Evolutionary conservation across 352 stramenopile genomes (phyloP).

Genomic region (Globisporangium parvum): DNA sequence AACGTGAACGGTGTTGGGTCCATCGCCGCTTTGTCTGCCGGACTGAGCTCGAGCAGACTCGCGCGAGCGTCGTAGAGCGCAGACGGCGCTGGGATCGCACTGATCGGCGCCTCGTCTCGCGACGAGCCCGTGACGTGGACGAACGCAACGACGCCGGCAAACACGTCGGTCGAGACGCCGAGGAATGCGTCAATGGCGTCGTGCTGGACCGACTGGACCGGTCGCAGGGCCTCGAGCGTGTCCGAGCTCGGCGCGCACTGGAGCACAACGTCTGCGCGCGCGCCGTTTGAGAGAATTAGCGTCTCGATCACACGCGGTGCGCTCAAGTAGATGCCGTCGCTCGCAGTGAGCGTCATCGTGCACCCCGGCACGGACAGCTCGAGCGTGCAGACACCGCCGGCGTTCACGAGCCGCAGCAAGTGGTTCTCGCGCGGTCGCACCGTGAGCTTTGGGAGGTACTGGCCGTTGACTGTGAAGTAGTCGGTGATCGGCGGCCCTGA

Average conservation of each 20-base stretch:
- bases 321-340: constrained; percentile 52
- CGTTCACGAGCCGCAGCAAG: constrained; percentile 58
- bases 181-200: constrained; percentile 36
- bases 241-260: constrained; percentile 36
- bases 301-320: constrained; percentile 29
- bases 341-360: constrained; percentile 41
- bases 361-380: constrained; percentile 59
- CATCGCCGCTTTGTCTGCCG: constrained; percentile 24
- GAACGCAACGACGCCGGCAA: constrained; percentile 46
- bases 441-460: constrained; percentile 58
- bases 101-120: constrained; percentile 22
- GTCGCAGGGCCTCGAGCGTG: constrained; percentile 31
- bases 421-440: constrained; percentile 46
- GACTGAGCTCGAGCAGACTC: constrained; percentile 31
- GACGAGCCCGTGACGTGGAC: constrained; percentile 43
- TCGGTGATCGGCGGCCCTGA: constrained; percentile 27
- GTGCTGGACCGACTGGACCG: constrained; percentile 48
- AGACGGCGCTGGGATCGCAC: constrained; percentile 25
- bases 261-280: constrained; percentile 50
- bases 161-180: constrained; percentile 52
- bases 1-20: constrained; percentile 37
- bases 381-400: constrained; percentile 40
- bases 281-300: constrained; percentile 52
- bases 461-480: constrained; percentile 70
- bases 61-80: constrained; percentile 34